Evolutionary conservation across 2,329 filamentous ascomycete species (phyloP), one percentile per base, ranked within the genome.

Genomic region (Phaeosphaeria sp.): DNA sequence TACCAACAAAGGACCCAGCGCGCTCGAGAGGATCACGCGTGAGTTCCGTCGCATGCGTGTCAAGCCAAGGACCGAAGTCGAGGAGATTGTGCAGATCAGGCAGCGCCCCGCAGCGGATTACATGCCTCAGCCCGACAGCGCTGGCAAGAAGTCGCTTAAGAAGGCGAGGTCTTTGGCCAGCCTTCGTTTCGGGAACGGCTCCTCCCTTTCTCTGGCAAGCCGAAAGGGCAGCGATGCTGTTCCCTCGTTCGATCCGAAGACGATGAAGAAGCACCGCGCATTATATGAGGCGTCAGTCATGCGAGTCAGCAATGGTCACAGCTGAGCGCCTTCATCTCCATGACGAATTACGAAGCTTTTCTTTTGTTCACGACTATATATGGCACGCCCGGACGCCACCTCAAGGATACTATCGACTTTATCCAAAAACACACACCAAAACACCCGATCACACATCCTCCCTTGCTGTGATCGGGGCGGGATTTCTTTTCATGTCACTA

Each of bases 41-140:
- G 86, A 87, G 62, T 78, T 89, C 61, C 83, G 82, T 60, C 83
- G 83, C 63, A 86, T 88, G 73, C 83, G 84, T 47, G 83, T 76
- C 50, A 77, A 84, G 51, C 81, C 81, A 48, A 79, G 79, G 57
- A 78, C 78, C 3, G 81, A 86, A 42, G 79, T 85, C n/a, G 79
- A 81, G 22, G 80, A 83, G 62, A 79, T 81, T 55, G 76, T 78
- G 33, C 71, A 68, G 51, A 58, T 74, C 50, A 70, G 68, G 18
- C 68, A 69, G 49, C 61, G 61, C 11, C 44, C 66, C 21, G 58
- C 65, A 18, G 59, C 63, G n/a, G 61, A 67, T 39, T 42, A 54
- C 47, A 40, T 65, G 13, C 62, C 67, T 8, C 59, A 60, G 27
- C 51, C 53, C n/a, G 71, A 72, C 17, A 58, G 53, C 59, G 69